Base-by-base conservation (phyloP, 2,329 filamentous ascomycete species). In the Escovopsis sp. region DNA sequence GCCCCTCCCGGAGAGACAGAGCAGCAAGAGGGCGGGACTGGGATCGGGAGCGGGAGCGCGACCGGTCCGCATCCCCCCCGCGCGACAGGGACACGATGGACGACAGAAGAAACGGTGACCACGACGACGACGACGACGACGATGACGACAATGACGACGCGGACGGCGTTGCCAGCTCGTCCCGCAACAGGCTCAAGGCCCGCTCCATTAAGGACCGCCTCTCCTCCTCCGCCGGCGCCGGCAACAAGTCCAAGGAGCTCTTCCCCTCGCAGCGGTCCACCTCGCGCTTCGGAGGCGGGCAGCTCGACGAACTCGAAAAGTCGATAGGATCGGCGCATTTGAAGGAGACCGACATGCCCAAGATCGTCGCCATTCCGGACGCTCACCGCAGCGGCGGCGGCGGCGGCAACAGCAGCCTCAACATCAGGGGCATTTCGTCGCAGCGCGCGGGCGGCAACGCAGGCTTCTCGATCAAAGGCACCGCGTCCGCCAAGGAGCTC, bases 391-490 rank as follows among this genome's bases (percentile, higher is more conserved):
- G 27, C 27, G 7, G 27, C 27, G 40, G 57, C 60, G 56, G 63
- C 27, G 40, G 57, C 60, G 56, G 63, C 27, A 55, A 59, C 24
- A 55, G 66, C 27, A 63, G 62, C 2, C 68, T 82, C 50, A 75
- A 59, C 50, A 83, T 84, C 48, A 74, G 74, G 37, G 80, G 79
- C 15, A 52, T 67, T 13, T 70, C 76, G 5, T 63, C 57, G 40
- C 66, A 69, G 45, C 62, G 60, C 42, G 60, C 63, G 25, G 58
- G 62, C 30, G 55, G 60, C 12, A 62, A 66, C 25, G 27, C 27
- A 20, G 76, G 71, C 1, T 71, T 84, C 47, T 65, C 69, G 10
- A 85, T 86, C 56, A 85, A 82, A 54, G 82, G 81, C 2, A 76
- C 74, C 10, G 50, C 57, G 2, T 61, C 65, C 61, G 51, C 66